Percentiles rank a stretch among this genome's conserved stretches.
phyloP scores from a whole-genome alignment of 2,329 filamentous ascomycete species.

The Teratosphaeria gauchensis region DNA sequence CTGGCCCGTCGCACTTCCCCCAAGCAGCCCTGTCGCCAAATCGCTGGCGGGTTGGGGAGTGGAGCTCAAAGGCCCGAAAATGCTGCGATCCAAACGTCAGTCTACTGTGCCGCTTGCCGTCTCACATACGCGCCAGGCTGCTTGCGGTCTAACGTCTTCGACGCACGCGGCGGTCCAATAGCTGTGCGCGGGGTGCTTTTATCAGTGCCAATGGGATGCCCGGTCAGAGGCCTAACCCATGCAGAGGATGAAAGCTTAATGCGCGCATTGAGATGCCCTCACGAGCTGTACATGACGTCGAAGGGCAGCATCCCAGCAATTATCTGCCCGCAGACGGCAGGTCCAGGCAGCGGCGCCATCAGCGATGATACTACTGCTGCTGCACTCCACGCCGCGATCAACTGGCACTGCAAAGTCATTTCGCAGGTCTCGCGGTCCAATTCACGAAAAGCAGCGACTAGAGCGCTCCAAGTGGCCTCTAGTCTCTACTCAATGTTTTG shows the following conservation, averaged over 20 bases:
- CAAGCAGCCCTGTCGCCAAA: background rate
- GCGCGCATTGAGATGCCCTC: background rate
- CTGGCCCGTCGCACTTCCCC: background rate
- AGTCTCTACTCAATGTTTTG: background rate
- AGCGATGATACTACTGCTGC: no score
- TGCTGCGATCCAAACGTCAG: conserved; percentile 1
- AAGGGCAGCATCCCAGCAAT: background rate
- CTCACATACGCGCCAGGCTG: background rate
- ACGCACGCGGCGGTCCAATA: background rate
- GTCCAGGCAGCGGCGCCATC: background rate
- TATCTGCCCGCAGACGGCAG: background rate
- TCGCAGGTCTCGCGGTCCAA: background rate
- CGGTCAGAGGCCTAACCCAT: background rate
- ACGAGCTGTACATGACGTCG: background rate
- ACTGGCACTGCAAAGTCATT: background rate
- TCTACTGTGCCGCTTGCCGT: conserved; percentile 1
- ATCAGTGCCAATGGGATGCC: background rate
- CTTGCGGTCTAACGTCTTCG: background rate
- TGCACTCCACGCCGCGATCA: background rate
- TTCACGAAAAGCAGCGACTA: background rate
- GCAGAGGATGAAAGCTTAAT: background rate
- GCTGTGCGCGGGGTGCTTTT: background rate
- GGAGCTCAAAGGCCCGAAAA: conserved; percentile 9
- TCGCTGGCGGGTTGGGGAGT: conserved; percentile 1
- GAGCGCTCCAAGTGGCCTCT: background rate